Conservation (phyloP, 495 filamentous ascomycete genomes). For the Apiosordaria backusii region DNA sequence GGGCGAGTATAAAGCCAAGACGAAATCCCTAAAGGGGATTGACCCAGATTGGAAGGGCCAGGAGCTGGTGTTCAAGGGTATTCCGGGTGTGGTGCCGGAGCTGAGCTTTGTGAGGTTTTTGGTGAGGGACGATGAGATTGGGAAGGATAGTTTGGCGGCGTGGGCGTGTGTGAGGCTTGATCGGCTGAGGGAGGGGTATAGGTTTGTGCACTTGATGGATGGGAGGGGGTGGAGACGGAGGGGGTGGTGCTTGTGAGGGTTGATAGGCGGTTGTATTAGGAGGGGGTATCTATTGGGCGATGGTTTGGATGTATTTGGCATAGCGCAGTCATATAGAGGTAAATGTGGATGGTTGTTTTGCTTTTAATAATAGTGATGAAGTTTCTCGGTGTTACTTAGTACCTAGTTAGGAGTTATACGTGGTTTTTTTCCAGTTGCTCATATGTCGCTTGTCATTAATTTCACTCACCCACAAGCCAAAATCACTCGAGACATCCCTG, state of each 20-base stretch:
- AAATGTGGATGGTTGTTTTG: too few species aligned
- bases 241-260: conserved; percentile 70
- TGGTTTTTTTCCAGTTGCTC: too few species aligned
- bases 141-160: conserved; percentile 69
- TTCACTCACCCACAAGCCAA: too few species aligned
- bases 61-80: conserved; percentile 55
- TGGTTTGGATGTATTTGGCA: too few species aligned
- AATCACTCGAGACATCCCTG: too few species aligned
- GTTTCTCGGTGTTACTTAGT: too few species aligned
- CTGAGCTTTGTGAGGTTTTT: conserved; percentile 84
- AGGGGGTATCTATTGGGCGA: too few species aligned
- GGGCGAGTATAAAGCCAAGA: conserved; percentile 67
- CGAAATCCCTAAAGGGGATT: conserved; percentile 55
- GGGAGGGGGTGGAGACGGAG: conserved; percentile 52
- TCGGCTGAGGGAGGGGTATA: conserved; percentile 67
- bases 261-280: conserved; percentile 45
- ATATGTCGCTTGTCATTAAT: too few species aligned
- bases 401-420: too few species aligned
- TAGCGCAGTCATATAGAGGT: too few species aligned
- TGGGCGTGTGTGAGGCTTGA: conserved; percentile 89
- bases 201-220: conserved; percentile 71
- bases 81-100: conserved; percentile 68
- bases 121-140: conserved; percentile 76
- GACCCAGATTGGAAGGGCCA: conserved; percentile 70
- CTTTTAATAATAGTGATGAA: too few species aligned